Conservation (phyloP, 2,329 filamentous ascomycete genomes). For the Ciborinia camelliae region DNA sequence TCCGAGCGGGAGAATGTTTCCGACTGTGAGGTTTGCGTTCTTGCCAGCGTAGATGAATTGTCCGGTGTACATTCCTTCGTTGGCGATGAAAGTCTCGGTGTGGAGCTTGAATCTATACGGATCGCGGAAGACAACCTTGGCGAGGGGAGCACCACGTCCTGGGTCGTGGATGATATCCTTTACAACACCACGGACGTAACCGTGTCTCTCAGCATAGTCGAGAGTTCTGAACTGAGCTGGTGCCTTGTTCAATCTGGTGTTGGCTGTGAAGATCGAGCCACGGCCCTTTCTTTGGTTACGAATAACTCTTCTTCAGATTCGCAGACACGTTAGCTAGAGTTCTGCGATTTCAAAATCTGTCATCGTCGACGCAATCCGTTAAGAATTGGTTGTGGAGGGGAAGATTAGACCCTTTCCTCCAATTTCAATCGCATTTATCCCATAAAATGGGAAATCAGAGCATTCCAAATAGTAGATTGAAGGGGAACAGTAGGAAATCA, state of each 20-base stretch:
- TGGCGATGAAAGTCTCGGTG: slow-evolving; percentile 99
- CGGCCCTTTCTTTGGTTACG: slow-evolving; percentile 76
- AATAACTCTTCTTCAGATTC: slow-evolving; percentile 62
- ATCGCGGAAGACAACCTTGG: slow-evolving; percentile 94
- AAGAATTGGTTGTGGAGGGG: not conserved
- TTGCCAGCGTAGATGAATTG: slow-evolving; percentile 99
- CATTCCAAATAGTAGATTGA: not conserved
- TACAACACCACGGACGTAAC: slow-evolving; percentile 94
- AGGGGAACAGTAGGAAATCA: not conserved
- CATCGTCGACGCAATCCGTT: not conserved
- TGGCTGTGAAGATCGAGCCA: slow-evolving; percentile 72
- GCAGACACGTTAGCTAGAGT: slow-evolving; percentile 18
- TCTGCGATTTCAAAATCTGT: slow-evolving; percentile 7
- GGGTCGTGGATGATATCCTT: slow-evolving; percentile 92
- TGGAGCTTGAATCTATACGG: slow-evolving; percentile 97
- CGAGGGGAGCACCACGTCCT: slow-evolving; percentile 95
- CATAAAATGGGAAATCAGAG: not conserved
- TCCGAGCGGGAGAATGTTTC: slow-evolving; percentile 92
- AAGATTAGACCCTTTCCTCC: not conserved
- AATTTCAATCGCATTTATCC: not conserved
- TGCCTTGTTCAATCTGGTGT: slow-evolving; percentile 91
- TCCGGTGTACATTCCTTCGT: slow-evolving; percentile 99
- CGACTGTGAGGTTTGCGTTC: slow-evolving; percentile 94
- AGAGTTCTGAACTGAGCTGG: slow-evolving; percentile 94
- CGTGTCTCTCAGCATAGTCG: slow-evolving; percentile 96